These are phyloP conservation scores for Dichotomopilus funicola DNA, from an alignment of 2,329 filamentous ascomycete species.

Conservation along the genomic window DNA sequence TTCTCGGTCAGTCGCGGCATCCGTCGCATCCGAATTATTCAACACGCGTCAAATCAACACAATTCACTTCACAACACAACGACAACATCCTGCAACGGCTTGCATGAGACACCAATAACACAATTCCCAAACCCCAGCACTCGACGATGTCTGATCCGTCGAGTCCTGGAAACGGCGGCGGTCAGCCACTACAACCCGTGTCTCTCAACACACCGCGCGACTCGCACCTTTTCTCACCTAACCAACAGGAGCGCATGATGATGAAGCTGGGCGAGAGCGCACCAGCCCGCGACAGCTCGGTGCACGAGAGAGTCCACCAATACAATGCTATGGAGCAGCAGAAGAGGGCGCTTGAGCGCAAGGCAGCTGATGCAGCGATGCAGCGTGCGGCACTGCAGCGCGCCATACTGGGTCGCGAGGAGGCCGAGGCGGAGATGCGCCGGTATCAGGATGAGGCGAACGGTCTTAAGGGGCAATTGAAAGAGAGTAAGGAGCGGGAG, in stretches of 20 bases:
- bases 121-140: constrained; percentile 1
- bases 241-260: constrained; percentile 15
- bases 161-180: constrained; percentile 36
- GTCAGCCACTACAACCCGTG: constrained; percentile 48
- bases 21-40: too few species aligned
- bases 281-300: constrained; percentile 47
- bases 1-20: too few species aligned
- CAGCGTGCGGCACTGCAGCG: constrained; percentile 60
- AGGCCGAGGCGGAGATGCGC: constrained; percentile 63
- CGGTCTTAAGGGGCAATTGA: constrained; percentile 49
- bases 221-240: constrained; percentile 33
- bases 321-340: constrained; percentile 62
- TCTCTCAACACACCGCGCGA: constrained; percentile 49
- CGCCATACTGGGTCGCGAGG: constrained; percentile 62
- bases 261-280: constrained; percentile 31
- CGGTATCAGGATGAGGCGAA: constrained; percentile 56
- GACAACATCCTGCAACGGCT: constrained; percentile 8
- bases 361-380: constrained; percentile 58
- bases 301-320: constrained; percentile 63
- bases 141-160: constrained; percentile 37
- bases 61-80: background rate
- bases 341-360: constrained; percentile 56
- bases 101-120: constrained; percentile 20
- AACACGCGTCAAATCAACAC: background rate
- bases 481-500: constrained; percentile 61